Conservation (phyloP, 2,329 filamentous ascomycete species). For the Epichloe brachyelytri region DNA sequence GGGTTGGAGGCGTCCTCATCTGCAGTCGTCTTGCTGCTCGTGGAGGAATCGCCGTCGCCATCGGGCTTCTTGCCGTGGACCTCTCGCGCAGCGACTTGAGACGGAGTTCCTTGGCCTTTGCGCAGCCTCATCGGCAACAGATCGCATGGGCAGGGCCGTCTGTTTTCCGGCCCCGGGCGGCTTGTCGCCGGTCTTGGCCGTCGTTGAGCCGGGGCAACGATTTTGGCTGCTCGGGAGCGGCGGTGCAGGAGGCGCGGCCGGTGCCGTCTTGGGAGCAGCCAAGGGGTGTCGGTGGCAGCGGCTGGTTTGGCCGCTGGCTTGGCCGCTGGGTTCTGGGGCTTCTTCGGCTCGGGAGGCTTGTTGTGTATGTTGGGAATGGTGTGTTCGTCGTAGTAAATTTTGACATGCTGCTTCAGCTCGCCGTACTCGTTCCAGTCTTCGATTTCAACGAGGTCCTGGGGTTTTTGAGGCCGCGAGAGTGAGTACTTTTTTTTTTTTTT, state of each 20-base stretch:
- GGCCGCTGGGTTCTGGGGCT: slow-evolving; percentile 13
- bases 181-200: slow-evolving; percentile 13
- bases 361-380: slow-evolving; percentile 44
- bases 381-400: slow-evolving; percentile 50
- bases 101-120: slow-evolving; percentile 46
- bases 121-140: slow-evolving; percentile 52
- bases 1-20: not conserved
- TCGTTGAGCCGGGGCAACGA: slow-evolving; percentile 8
- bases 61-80: slow-evolving; percentile 34
- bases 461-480: not conserved
- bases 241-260: slow-evolving; percentile 8
- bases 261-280: slow-evolving; percentile 10
- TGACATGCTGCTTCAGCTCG: slow-evolving; percentile 79
- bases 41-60: slow-evolving; percentile 6
- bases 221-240: slow-evolving; percentile 12
- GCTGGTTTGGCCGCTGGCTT: slow-evolving; percentile 15
- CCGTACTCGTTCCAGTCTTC: slow-evolving; percentile 99
- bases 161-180: slow-evolving; percentile 10
- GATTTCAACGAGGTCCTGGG: slow-evolving; percentile 78
- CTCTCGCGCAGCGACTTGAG: slow-evolving; percentile 39
- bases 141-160: slow-evolving; percentile 31
- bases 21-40: not conserved
- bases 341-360: slow-evolving; percentile 31
- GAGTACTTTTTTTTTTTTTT: not conserved
- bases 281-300: slow-evolving; percentile 9